Base-by-base conservation (phyloP, 1,284 basidiomycete species). In the Tilletia indica region DNA sequence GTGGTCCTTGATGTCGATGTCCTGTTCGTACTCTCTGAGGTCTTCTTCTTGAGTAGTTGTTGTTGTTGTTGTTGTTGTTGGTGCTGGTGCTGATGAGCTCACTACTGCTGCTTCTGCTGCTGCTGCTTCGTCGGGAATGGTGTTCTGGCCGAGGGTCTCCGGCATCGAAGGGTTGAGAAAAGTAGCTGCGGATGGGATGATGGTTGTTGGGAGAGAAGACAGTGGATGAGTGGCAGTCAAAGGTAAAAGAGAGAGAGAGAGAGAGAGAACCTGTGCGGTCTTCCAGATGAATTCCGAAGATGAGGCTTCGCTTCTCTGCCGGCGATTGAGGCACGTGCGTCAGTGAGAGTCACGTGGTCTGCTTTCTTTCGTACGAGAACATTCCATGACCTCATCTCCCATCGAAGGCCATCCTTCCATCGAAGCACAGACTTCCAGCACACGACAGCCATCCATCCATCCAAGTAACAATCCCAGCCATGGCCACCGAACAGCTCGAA, bases 401-500 rank as follows among this genome's bases (percentile, higher is more conserved):
- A 31, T 31, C 25, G 25, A 31, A 2, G 25, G 25, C 25, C 25
- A 31, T 31, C 25, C 25, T 31, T 31, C 25, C 25, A 31, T 31
- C 25, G 25, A 31, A 31, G 25, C 25, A 31, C 25, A 31, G 25
- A 31, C 25, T 31, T 31, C 25, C 25, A 31, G 25, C 56, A 58
- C 34, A 34, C n/a, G 25, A 58, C 56, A 58, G 25, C 25, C 51
- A 25, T n/a, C 51, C 51, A 25, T n/a, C 51, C 25, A 31, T 31
- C 25, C 25, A 31, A 31, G 25, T 31, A 31, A 31, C 25, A 31
- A 31, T 31, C 25, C 56, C 25, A n/a, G 21, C 48, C 39, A 45
- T 69, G 21, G 34, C 49, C 16, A 21, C 31, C 25, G 70, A 71
- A 25, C 19, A 38, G 42, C 67, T 71, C 45, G 63, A 70, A n/a